Base-by-base conservation (phyloP, 2,329 filamentous ascomycete species). In the Aspergillus aculeatus region DNA sequence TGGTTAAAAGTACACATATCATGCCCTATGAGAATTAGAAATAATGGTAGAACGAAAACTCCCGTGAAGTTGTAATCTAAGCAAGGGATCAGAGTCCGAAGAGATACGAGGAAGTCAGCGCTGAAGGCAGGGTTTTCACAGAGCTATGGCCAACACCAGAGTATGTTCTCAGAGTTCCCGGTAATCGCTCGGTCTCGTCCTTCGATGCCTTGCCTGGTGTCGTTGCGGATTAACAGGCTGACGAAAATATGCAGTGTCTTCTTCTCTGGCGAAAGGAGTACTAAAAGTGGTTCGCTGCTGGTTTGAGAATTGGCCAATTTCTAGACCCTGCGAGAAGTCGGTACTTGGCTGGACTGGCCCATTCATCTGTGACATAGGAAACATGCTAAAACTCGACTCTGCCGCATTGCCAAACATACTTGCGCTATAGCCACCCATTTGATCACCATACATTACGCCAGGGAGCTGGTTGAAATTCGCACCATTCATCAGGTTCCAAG, bases 191-290 rank as follows among this genome's bases (percentile, higher is more conserved):
- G 93, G 93, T 57, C 95, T 85, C 57, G 91, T 86, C 68, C 91
- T 84, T 65, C 89, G 86, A 69, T 92, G 88, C 69, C 90, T 86
- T 71, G 92, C 91, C 75, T 93, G 89, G 72, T 95, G 91, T 54
- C 95, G 86, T 72, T 96, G 91, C 2, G 93, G 94, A 73, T 99
- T 99, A 63, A 98, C 91, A 0, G 95, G 95, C 75, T 96, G 94
- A 59, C 95, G 86, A 75, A 98, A 96, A 78, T 99, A 99, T 6
- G 95, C 91, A 61, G 92, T 91, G 59, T 96, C 92, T 58, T 96
- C 91, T 64, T 86, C 86, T 60, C 84, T 87, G 2, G 83, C 83
- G 60, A 81, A 78, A 12, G 82, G 81, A 19, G 81, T 80, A 35
- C 79, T 79, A 67, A 84, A 83, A 38, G 78, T 72, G 24, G 80